phyloP scores from a whole-genome alignment of 345 rosid species.

The Citrus medica region DNA sequence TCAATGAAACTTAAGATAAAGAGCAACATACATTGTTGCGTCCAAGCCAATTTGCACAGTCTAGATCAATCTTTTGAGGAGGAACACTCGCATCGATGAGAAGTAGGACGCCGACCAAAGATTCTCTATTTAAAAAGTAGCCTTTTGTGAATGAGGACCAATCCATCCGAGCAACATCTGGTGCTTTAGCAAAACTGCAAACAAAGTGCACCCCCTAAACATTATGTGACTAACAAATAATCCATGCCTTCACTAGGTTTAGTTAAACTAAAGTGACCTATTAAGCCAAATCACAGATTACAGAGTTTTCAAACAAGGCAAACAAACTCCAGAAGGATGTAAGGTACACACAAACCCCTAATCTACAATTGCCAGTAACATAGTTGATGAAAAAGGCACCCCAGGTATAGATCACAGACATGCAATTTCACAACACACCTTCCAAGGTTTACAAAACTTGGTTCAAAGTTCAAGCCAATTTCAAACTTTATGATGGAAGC shows the following conservation, averaged over 20 bases:
- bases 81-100: slow-evolving; percentile 90
- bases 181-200: slow-evolving; percentile 77
- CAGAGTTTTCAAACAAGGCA: neutral
- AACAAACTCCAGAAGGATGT: neutral
- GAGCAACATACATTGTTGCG: slow-evolving; percentile 64
- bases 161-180: slow-evolving; percentile 77
- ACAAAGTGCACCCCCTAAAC: neutral
- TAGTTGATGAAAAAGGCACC: too few relatives aligned
- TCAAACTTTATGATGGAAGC: neutral
- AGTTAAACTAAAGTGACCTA: neutral
- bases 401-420: neutral
- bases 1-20: neutral
- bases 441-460: neutral
- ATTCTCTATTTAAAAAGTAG: slow-evolving; percentile 78
- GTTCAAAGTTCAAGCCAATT: neutral
- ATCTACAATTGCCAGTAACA: neutral
- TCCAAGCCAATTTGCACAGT: slow-evolving; percentile 95
- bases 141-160: slow-evolving; percentile 95
- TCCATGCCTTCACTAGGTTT: neutral
- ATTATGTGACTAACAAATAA: neutral
- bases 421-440: neutral
- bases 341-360: neutral
- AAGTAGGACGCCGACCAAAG: slow-evolving; percentile 73
- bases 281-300: neutral
- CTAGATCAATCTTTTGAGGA: slow-evolving; percentile 88